These are phyloP conservation scores for Oehlia diaphana DNA, from an alignment of 192 early-diverging fungal genomes.

Conservation along the genomic window DNA sequence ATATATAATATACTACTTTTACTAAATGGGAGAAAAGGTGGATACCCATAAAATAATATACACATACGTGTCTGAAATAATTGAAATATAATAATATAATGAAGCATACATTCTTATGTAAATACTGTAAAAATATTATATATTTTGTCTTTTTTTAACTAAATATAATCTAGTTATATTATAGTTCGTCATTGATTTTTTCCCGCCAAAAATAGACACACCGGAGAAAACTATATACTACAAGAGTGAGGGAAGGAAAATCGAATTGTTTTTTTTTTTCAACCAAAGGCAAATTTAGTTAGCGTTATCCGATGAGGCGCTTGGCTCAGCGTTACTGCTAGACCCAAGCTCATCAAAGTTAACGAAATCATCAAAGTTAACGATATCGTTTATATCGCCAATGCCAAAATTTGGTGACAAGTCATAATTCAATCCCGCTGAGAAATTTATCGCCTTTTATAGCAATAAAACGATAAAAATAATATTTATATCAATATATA, in stretches of 20 bases:
- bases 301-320: not conserved
- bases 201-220: not conserved
- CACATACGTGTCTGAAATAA: not conserved
- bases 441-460: not conserved
- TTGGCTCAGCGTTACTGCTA: not conserved
- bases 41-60: not conserved
- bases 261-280: not conserved
- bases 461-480: not conserved
- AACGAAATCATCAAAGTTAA: not conserved
- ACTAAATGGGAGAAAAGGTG: not conserved
- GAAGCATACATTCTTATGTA: not conserved
- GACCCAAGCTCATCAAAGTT: not conserved
- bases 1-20: slow-evolving; percentile 14
- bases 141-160: too few species aligned
- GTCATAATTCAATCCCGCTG: not conserved
- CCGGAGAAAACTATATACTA: not conserved
- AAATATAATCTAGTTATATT: too few species aligned
- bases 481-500: not conserved
- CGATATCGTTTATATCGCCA: not conserved
- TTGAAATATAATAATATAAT: not conserved
- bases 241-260: not conserved
- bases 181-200: not conserved
- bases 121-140: too few species aligned
- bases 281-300: not conserved
- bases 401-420: not conserved